Base-by-base conservation (phyloP, 495 filamentous ascomycete genomes). In the Talaromyces adpressus region DNA sequence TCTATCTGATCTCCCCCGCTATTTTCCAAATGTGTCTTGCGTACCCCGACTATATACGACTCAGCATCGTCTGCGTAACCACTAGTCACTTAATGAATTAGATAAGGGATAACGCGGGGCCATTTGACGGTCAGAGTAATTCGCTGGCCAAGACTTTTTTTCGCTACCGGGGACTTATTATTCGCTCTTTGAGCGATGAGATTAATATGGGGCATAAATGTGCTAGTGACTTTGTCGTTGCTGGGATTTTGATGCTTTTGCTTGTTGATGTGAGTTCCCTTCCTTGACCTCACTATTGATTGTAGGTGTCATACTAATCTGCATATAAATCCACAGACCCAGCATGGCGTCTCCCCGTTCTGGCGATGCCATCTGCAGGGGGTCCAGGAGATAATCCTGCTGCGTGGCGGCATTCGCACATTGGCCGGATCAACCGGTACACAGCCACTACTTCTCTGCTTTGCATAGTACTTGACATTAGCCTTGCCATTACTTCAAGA, bases 351-450 rank as follows among this genome's bases (percentile, higher is more conserved):
- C 20, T 71, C 67, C 12, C 67, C 64, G 1, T 63, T 69, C 51
- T 76, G 71, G 71, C 68, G 71, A 51, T 70, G 61, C 23, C 74
- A 76, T 56, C 16, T 75, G 9, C 71, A 73, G 7, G 74, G 65
- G 18, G 56, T 68, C 23, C 59, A 69, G 11, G 67, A 64, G 61
- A 18, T 76, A 7, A 70, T 76, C 12, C 53, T 51, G 27, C 49
- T 70, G 2, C 72, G 71, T 8, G 74, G 74, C 11, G 74, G 74
- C 0, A 60, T 74, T 30, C 53, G 58, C 8, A 11, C 14, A 2
- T 18, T 69, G 6, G 32, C 58, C 11, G 12, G 30, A 51, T 65
- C 65, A 6, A 39, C n/a, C 29, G 45, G 14, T 12, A 65, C 75
- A 64, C 27, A 65, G 23, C 64, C 65, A 0, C 47, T 70, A 14